A percentile compares a stretch with the other conserved stretches of the same genome.
These are phyloP conservation scores for Colletotrichum liriopes DNA, from an alignment of 2,329 filamentous ascomycete species.

Conservation along the genomic window DNA sequence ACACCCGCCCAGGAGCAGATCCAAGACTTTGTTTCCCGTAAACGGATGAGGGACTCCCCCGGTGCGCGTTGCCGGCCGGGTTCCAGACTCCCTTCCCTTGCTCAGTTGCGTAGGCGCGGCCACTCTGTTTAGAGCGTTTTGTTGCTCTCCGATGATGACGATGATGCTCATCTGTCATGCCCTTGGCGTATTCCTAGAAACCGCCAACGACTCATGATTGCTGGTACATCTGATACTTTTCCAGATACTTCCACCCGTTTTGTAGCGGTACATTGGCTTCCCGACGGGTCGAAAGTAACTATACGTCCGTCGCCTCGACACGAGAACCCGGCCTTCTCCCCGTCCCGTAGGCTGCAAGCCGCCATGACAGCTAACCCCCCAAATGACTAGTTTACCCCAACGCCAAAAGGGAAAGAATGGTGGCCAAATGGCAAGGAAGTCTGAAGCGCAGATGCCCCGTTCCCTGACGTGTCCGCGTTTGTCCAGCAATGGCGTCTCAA, in stretches of 20 bases:
- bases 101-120: neutral
- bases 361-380: conserved; percentile 9
- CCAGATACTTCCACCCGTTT: conserved; percentile 18
- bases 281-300: neutral
- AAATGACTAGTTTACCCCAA: neutral
- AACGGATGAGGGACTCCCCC: neutral
- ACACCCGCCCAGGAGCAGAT: conserved; percentile 4
- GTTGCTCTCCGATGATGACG: neutral
- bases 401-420: conserved; percentile 12
- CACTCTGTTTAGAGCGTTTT: neutral
- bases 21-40: conserved; percentile 12
- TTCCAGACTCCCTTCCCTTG: conserved; percentile 1
- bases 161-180: conserved; percentile 1
- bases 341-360: conserved; percentile 9
- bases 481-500: conserved; percentile 3
- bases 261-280: conserved; percentile 2
- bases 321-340: conserved; percentile 23
- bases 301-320: neutral
- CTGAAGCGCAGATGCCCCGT: conserved; percentile 15
- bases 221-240: conserved; percentile 23
- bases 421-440: conserved; percentile 15
- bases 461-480: conserved; percentile 5
- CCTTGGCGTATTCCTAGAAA: conserved; percentile 13
- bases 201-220: conserved; percentile 2
- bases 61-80: conserved; percentile 23